These are phyloP conservation scores for Yamadazyma diddensiae DNA, from an alignment of 1,139 yeast species.

Conservation along the genomic window DNA sequence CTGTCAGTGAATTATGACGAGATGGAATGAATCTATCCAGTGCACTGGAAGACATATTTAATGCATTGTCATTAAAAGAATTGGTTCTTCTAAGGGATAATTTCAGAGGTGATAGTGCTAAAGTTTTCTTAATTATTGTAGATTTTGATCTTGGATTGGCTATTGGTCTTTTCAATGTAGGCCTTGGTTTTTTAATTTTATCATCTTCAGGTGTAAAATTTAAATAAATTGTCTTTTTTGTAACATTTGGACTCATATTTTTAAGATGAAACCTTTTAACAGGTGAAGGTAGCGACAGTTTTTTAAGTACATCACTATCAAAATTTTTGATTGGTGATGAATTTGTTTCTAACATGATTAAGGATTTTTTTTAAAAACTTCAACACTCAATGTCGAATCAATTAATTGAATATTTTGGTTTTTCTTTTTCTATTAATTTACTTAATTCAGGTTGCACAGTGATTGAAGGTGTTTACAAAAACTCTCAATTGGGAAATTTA, in stretches of 20 bases:
- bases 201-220: conserved; percentile 14
- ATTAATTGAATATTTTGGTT: conserved; percentile 4
- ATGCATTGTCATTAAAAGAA: conserved; percentile 23
- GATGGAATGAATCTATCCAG: conserved; percentile 44
- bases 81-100: conserved; percentile 32
- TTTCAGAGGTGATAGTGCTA: conserved; percentile 16
- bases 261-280: conserved; percentile 32
- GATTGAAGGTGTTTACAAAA: conserved; percentile 12
- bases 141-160: conserved; percentile 14
- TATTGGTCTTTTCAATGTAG: conserved; percentile 18
- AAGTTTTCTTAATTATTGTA: conserved; percentile 9
- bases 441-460: conserved; percentile 5
- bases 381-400: background rate
- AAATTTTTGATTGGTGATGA: conserved; percentile 4
- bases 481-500: conserved; percentile 4
- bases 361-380: background rate
- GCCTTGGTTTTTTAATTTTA: conserved; percentile 11
- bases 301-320: conserved; percentile 4
- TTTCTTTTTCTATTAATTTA: conserved; percentile 10
- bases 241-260: conserved; percentile 44
- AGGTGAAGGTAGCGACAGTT: conserved; percentile 20
- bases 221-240: conserved; percentile 27
- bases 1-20: conserved; percentile 40
- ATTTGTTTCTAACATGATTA: conserved; percentile 2
- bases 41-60: conserved; percentile 12